Base-by-base conservation (phyloP, 108 stramenopile genomes). In the Cyclotella atomus region DNA sequence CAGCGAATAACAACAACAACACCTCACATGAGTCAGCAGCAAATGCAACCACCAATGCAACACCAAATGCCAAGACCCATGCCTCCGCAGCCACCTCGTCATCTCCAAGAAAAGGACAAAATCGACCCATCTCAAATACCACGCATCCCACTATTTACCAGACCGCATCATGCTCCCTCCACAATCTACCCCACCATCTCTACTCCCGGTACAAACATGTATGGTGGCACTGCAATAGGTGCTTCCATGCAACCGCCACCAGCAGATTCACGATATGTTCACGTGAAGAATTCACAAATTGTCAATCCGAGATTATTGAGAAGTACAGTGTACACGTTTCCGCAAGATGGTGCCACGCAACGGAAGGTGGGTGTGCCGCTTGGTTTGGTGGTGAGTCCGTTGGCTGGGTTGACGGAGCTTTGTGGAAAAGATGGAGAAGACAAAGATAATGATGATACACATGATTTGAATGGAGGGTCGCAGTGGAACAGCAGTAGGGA, bases 291-390 rank as follows among this genome's bases (percentile, higher is more conserved):
- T n/a, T 84, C 87, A 62, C 86, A 79, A 14, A 91, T 89, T 67
- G 89, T 87, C 9, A 70, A 83, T 49, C 91, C 94, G 3, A 62
- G 85, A 3, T 61, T 89, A n/a, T 53, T 93, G 28, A 61, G 89
- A 23, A 57, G 73, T 28, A 91, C 87, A 10, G 52, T 88, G 9
- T 84, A 88, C 59, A 75, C 81, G 0, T 75, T 93, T 38, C 94
- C 94, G 1, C 20, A 59, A 33, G 88, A 87, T 53, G 49, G 71
- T 0, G 61, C 56, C 16, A 70, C 87, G 8, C 67, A 71, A 61
- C 63, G 87, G 32, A 68, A 84, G 10, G 73, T 75, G 21, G 86
- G 85, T 70, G 35, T 87, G 19, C 82, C 82, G 17, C 73, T 94
- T 79, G 93, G 76, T 30, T 34, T 95, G 60, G 41, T 88, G 21